Conservation (phyloP, 768 basidiomycete genomes). For the Russula ochroleuca region DNA sequence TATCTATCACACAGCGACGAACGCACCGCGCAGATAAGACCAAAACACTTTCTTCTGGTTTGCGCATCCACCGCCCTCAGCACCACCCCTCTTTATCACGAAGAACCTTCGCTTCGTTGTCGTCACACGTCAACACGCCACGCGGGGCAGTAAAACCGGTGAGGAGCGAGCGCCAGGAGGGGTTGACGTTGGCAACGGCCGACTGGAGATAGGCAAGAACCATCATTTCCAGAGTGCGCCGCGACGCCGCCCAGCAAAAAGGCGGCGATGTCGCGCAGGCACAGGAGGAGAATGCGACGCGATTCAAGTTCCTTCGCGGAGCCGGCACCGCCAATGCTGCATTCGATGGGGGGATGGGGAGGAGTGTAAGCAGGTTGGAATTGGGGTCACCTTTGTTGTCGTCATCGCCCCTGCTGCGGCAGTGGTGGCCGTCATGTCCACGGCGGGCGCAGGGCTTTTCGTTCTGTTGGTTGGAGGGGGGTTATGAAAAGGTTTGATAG, state of each 20-base stretch:
- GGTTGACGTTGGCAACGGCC: neutral
- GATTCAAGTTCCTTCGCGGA: neutral
- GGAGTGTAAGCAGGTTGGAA: neutral
- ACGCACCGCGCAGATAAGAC: conserved; percentile 21
- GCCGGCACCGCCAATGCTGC: neutral
- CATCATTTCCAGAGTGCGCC: neutral
- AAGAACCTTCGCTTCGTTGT: neutral
- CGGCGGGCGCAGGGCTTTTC: neutral
- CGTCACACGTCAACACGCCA: neutral
- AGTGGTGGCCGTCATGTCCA: neutral
- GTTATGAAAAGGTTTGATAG: neutral
- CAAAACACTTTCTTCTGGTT: conserved; percentile 4
- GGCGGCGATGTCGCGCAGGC: conserved; percentile 1
- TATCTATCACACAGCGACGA: neutral
- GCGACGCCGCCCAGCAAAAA: conserved; percentile 4
- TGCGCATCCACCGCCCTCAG: neutral
- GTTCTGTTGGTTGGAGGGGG: neutral
- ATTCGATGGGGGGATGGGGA: neutral
- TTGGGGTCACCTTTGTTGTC: neutral
- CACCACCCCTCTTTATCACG: neutral
- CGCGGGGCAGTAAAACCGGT: neutral
- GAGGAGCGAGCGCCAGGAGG: neutral
- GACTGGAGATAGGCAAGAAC: neutral
- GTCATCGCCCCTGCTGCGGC: too few species aligned
- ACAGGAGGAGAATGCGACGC: neutral